phyloP scores from a whole-genome alignment of 257 asterid genomes.

The Dorcoceras hygrometricum region DNA sequence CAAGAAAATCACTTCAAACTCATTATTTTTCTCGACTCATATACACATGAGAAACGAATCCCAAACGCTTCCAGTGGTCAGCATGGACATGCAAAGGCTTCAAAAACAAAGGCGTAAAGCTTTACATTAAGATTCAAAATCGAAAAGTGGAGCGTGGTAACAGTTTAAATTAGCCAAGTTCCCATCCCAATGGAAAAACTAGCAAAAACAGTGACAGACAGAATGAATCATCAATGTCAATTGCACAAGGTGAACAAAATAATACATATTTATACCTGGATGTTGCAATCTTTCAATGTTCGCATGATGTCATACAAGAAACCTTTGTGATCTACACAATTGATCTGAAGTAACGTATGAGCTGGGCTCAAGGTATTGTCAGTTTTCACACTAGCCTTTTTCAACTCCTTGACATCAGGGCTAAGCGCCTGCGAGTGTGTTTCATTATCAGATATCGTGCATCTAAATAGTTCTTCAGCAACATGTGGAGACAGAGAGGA shows the following conservation, averaged over 20 bases:
- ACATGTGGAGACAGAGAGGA: constrained; percentile 53
- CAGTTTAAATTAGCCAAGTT: constrained; percentile 19
- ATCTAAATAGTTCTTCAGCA: constrained; percentile 65
- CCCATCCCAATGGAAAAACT: background rate
- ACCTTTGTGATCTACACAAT: constrained; percentile 78
- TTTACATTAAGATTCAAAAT: background rate
- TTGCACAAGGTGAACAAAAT: constrained; percentile 1
- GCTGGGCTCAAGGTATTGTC: constrained; percentile 84
- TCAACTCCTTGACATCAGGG: constrained; percentile 54
- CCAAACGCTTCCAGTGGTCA: background rate
- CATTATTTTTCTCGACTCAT: background rate
- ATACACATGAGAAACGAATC: background rate
- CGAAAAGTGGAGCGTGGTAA: background rate
- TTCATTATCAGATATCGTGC: constrained; percentile 53
- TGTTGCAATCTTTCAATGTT: constrained; percentile 66
- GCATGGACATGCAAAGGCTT: background rate
- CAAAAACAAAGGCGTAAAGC: constrained; percentile 3
- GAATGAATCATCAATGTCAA: constrained; percentile 10
- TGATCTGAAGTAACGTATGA: constrained; percentile 84
- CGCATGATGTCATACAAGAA: constrained; percentile 74
- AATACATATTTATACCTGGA: constrained; percentile 45
- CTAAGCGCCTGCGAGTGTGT: constrained; percentile 61
- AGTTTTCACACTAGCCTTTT: constrained; percentile 47
- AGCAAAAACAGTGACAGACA: background rate
- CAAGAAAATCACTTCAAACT: background rate